Conservation (phyloP, 108 stramenopile species). For the Discostella pseudostelligera region DNA sequence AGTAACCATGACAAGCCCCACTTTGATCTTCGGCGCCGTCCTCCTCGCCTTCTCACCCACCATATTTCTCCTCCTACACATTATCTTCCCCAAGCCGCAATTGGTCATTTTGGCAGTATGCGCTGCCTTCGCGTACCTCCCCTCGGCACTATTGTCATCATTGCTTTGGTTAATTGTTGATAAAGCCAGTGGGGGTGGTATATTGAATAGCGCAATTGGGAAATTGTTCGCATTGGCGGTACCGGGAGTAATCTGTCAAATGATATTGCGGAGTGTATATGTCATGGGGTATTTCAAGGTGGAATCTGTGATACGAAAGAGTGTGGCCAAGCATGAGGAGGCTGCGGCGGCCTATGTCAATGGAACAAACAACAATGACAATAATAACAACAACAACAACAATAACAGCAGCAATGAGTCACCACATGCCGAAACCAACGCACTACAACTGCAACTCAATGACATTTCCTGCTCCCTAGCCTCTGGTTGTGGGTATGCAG, state of each 20-base stretch:
- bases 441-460: constrained; percentile 72
- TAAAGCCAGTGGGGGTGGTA: background rate
- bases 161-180: constrained; percentile 54
- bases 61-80: constrained; percentile 62
- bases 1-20: constrained; percentile 56
- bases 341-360: constrained; percentile 22
- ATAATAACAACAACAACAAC: constrained; percentile 2
- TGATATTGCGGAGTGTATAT: constrained; percentile 58
- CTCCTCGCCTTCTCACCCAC: constrained; percentile 79
- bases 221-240: constrained; percentile 49
- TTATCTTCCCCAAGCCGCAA: constrained; percentile 73
- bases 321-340: constrained; percentile 53
- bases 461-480: constrained; percentile 73
- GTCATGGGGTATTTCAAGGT: constrained; percentile 70
- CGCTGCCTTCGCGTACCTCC: constrained; percentile 69
- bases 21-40: constrained; percentile 60
- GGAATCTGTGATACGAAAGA: constrained; percentile 68
- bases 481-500: constrained; percentile 79
- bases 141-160: constrained; percentile 50
- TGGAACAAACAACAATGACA: constrained; percentile 12
- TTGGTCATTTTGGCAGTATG: constrained; percentile 71
- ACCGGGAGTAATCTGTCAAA: constrained; percentile 68
- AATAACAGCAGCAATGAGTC: background rate
- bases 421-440: constrained; percentile 58
- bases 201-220: background rate